phyloP scores from a whole-genome alignment of 139 green algal genomes.

The Coccomyxa sp. region DNA sequence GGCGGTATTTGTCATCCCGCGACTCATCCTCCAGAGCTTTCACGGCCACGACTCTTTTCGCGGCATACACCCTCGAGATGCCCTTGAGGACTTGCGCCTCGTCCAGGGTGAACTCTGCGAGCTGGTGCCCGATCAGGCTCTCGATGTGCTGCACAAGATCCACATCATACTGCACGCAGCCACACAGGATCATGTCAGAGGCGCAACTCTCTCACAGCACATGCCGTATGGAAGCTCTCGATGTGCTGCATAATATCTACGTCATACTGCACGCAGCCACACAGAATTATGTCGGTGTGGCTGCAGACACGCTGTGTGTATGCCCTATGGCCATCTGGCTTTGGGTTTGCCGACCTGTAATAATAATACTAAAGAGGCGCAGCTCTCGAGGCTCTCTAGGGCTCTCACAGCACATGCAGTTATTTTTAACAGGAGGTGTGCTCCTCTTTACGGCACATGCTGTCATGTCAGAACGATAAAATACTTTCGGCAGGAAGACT shows the following conservation, averaged over 20 bases:
- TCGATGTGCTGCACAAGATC: constrained; percentile 56
- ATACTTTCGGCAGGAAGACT: neutral
- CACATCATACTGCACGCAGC: constrained; percentile 73
- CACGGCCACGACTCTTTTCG: constrained; percentile 54
- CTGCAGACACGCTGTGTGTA: neutral
- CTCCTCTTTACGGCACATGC: too few species aligned
- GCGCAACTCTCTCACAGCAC: neutral
- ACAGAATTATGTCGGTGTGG: neutral
- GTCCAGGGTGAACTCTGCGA: constrained; percentile 49
- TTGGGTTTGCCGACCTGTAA: neutral
- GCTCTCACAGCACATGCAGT: neutral
- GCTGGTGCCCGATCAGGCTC: constrained; percentile 47
- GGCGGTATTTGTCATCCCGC: too few species aligned
- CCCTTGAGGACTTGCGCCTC: constrained; percentile 77
- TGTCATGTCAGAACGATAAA: too few species aligned
- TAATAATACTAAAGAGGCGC: too few species aligned
- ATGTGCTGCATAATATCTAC: constrained; percentile 60
- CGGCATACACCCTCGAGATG: constrained; percentile 70
- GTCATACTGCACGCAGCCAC: constrained; percentile 62
- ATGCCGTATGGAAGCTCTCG: constrained; percentile 28
- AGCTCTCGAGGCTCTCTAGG: too few species aligned
- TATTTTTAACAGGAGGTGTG: too few species aligned
- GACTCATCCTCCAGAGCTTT: constrained; percentile 37
- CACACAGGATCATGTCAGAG: neutral
- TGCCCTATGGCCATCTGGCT: too few species aligned